Evolutionary conservation across 495 filamentous ascomycete genomes (phyloP).

Genomic region (Lasiosphaeria hispida): DNA sequence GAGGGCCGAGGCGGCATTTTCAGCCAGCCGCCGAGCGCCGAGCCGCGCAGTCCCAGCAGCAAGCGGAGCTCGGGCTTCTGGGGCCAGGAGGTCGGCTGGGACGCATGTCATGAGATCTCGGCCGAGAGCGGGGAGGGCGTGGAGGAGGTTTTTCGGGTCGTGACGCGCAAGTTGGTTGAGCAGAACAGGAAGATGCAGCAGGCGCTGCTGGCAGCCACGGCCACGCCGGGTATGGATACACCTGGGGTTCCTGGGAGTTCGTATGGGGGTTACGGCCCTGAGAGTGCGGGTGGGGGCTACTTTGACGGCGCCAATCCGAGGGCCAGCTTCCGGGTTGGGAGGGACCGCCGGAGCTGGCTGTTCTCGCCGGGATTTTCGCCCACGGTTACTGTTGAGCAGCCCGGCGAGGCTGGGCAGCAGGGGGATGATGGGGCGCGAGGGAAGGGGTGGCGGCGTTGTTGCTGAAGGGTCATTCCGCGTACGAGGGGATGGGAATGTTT

Average conservation of each 20-base stretch:
- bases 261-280: conserved; percentile 17
- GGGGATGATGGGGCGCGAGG: conserved; percentile 26
- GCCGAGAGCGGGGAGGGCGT: conserved; percentile 94
- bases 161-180: conserved; percentile 91
- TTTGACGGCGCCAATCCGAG: conserved; percentile 46
- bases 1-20: background rate
- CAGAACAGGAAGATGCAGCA: conserved; percentile 72
- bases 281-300: conserved; percentile 36
- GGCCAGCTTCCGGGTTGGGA: conserved; percentile 61
- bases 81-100: conserved; percentile 91
- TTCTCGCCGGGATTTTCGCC: conserved; percentile 52
- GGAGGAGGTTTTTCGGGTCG: conserved; percentile 94
- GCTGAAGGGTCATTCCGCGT: conserved; percentile 36
- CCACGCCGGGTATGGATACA: conserved; percentile 29
- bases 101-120: conserved; percentile 94
- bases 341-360: conserved; percentile 63
- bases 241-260: background rate
- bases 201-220: conserved; percentile 46
- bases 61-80: conserved; percentile 84
- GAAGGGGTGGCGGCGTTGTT: conserved; percentile 42
- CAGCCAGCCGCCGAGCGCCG: conserved; percentile 24
- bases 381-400: conserved; percentile 43
- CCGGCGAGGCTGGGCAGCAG: conserved; percentile 32
- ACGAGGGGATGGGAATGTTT: no score
- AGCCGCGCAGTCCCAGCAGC: conserved; percentile 63